Percentiles rank a stretch among this genome's conserved stretches.
Evolutionary conservation across 2,329 filamentous ascomycete species (phyloP).

Genomic region (Pezicula radicicola): DNA sequence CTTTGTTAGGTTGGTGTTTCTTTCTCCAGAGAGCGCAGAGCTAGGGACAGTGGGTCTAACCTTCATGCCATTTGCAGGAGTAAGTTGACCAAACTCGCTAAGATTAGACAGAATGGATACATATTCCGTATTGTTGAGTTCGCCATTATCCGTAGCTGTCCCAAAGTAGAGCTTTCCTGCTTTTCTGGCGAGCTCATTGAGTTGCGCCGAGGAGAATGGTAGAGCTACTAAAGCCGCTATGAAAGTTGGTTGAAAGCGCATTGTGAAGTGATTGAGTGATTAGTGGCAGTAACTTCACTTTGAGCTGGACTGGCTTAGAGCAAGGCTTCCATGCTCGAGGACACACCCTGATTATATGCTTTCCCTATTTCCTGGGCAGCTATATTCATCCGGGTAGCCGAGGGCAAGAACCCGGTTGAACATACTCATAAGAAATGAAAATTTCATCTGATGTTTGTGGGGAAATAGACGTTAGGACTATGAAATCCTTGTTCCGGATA

Average conservation of each 20-base stretch:
- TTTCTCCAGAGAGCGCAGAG: not conserved
- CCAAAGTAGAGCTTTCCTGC: conserved; percentile 54
- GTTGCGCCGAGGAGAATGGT: conserved; percentile 31
- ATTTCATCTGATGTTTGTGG: no score
- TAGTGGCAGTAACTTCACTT: no score
- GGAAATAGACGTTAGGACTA: no score
- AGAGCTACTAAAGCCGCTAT: conserved; percentile 6
- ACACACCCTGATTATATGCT: no score
- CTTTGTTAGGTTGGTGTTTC: not conserved
- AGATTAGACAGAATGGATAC: conserved; percentile 49
- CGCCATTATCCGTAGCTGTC: conserved; percentile 55
- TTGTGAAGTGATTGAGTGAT: conserved; percentile 1
- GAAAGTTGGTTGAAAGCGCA: conserved; percentile 11
- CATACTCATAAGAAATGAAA: no score
- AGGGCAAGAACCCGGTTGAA: no score
- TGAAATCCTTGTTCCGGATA: no score
- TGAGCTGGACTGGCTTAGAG: no score
- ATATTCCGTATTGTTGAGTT: conserved; percentile 53
- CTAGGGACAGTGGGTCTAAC: conserved; percentile 6
- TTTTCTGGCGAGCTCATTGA: conserved; percentile 51
- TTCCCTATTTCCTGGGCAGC: no score
- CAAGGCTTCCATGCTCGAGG: no score
- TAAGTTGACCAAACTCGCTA: conserved; percentile 62
- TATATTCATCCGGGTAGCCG: no score
- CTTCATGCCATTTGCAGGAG: conserved; percentile 60